Conservation (phyloP, 306 rosid genomes). For the Amphicarpaea edgeworthii region DNA sequence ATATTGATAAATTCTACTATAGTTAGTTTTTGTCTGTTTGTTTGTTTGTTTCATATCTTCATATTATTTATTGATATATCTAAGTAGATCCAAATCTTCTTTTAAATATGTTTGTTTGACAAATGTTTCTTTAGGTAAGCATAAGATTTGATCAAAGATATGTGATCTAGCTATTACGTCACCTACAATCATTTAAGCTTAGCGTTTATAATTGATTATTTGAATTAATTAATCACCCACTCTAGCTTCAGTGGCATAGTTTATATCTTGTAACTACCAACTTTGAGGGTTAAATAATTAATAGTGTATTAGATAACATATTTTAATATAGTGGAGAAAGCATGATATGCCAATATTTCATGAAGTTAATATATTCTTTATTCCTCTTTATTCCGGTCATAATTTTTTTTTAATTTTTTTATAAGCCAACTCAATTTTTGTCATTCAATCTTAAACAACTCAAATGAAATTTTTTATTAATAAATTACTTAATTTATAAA, state of each 20-base stretch:
- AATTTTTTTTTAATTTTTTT: too few relatives aligned
- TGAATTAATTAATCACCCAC: not conserved
- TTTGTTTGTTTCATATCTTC: not conserved
- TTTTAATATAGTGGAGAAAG: conserved; percentile 23
- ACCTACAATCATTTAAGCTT: not conserved
- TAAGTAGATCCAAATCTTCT: not conserved
- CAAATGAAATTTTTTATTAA: too few relatives aligned
- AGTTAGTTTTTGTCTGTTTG: not conserved
- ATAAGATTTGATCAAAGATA: not conserved
- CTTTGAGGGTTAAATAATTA: not conserved
- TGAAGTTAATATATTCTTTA: not conserved
- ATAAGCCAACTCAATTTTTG: too few relatives aligned
- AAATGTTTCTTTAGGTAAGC: not conserved
- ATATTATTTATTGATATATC: not conserved
- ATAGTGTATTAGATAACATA: not conserved
- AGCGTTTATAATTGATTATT: not conserved
- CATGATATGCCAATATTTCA: not conserved
- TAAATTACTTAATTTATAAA: too few relatives aligned
- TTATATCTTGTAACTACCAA: not conserved
- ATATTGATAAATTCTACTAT: not conserved
- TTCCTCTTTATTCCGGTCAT: too few relatives aligned
- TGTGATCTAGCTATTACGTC: not conserved
- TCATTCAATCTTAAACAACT: too few relatives aligned
- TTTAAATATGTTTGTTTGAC: not conserved
- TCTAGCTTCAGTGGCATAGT: not conserved